Percentiles rank a stretch among this genome's conserved stretches.
These are phyloP conservation scores for Scheffersomyces coipomensis DNA, from an alignment of 805 yeast species.

Conservation along the genomic window DNA sequence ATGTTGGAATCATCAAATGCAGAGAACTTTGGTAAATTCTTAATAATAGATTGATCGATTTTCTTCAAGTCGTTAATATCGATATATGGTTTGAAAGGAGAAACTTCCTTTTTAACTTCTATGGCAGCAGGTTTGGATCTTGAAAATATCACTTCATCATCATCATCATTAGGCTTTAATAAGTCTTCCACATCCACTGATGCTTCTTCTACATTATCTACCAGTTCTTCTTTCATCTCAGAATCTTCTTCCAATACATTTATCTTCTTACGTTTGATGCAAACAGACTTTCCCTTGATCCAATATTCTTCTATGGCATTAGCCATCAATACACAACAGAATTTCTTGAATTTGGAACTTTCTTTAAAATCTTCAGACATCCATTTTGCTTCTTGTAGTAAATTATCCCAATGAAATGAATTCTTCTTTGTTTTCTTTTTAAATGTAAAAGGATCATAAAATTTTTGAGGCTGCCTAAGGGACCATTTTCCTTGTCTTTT, in stretches of 20 bases:
- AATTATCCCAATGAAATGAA: constrained; percentile 68
- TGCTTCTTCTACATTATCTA: neutral
- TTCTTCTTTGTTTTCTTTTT: constrained; percentile 18
- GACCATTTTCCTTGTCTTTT: constrained; percentile 90
- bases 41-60: constrained; percentile 47
- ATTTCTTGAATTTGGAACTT: constrained; percentile 63
- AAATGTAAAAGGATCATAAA: constrained; percentile 59
- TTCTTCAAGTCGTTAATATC: constrained; percentile 41
- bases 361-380: constrained; percentile 76
- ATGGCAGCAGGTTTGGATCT: constrained; percentile 6
- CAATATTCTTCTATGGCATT: constrained; percentile 76
- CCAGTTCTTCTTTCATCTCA: neutral
- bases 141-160: constrained; percentile 1
- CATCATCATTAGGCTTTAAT: constrained; percentile 1
- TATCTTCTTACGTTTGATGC: constrained; percentile 55
- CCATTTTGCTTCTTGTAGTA: constrained; percentile 82
- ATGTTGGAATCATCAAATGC: constrained; percentile 40
- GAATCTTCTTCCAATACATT: neutral
- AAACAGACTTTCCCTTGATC: constrained; percentile 65
- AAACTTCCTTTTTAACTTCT: constrained; percentile 1
- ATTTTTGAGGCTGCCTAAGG: constrained; percentile 75
- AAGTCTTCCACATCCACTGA: neutral
- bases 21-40: constrained; percentile 45
- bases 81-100: constrained; percentile 48
- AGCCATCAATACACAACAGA: constrained; percentile 68